phyloP scores from a whole-genome alignment of 345 rosid genomes.

The Raphanus raphanistrum region DNA sequence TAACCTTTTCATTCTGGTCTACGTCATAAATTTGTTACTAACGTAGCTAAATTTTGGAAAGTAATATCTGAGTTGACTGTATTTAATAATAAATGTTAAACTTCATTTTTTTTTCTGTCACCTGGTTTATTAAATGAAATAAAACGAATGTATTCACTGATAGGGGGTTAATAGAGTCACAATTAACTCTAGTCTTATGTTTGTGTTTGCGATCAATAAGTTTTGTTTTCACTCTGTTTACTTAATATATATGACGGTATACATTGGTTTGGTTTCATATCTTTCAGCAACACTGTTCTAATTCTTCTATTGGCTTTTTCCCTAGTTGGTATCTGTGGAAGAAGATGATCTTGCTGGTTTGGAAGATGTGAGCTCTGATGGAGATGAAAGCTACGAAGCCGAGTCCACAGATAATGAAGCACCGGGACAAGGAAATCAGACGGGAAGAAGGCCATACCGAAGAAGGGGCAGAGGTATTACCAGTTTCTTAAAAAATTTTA shows the following conservation, averaged over 20 bases:
- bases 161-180: slow-evolving; percentile 17
- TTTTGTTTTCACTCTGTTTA: not conserved
- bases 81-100: slow-evolving; percentile 1
- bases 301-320: slow-evolving; percentile 21
- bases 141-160: not conserved
- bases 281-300: slow-evolving; percentile 19
- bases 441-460: slow-evolving; percentile 71
- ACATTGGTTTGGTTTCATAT: no score
- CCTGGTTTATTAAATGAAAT: not conserved
- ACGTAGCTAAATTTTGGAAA: slow-evolving; percentile 3
- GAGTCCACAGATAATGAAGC: slow-evolving; percentile 85
- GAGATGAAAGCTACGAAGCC: slow-evolving; percentile 95
- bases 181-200: not conserved
- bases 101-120: not conserved
- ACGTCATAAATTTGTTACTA: not conserved
- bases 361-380: slow-evolving; percentile 96
- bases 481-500: not conserved
- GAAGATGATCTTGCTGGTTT: slow-evolving; percentile 99
- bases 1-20: not conserved
- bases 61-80: slow-evolving; percentile 6
- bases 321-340: slow-evolving; percentile 92
- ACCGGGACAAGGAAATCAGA: slow-evolving; percentile 62
- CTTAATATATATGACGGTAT: no score
- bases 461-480: slow-evolving; percentile 76
- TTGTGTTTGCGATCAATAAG: not conserved